phyloP scores from a whole-genome alignment of 2,329 filamentous ascomycete genomes.

The Tolypocladium tropicale region DNA sequence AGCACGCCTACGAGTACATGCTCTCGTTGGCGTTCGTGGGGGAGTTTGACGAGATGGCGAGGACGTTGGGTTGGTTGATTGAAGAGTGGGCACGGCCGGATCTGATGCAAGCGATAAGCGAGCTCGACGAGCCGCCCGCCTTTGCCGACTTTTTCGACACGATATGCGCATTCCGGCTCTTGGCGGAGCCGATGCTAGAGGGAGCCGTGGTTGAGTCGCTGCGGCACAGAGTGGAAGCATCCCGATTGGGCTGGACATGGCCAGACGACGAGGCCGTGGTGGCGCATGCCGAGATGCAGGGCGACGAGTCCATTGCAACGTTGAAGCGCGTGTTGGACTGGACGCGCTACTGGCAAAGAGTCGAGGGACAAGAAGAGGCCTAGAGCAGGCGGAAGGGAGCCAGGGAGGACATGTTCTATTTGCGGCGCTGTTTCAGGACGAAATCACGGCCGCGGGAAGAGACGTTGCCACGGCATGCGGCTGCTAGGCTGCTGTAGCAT shows the following conservation, averaged over 20 bases:
- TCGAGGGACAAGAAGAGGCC: too few relatives aligned
- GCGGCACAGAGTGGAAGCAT: slow-evolving; percentile 13
- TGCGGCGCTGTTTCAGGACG: background rate
- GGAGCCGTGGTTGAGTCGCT: slow-evolving; percentile 18
- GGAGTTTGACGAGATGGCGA: slow-evolving; percentile 47
- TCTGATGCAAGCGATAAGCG: slow-evolving; percentile 23
- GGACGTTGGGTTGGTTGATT: slow-evolving; percentile 49
- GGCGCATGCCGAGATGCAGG: slow-evolving; percentile 18
- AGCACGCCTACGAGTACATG: slow-evolving; percentile 48
- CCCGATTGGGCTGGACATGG: slow-evolving; percentile 23
- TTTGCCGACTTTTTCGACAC: slow-evolving; percentile 24
- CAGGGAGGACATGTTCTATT: background rate
- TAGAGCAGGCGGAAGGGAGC: background rate
- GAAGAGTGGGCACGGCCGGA: slow-evolving; percentile 28
- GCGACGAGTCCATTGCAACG: slow-evolving; percentile 13
- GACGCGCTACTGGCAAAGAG: background rate
- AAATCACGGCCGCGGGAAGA: background rate
- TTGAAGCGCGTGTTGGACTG: slow-evolving; percentile 15
- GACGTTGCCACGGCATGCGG: background rate
- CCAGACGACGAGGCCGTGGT: slow-evolving; percentile 25
- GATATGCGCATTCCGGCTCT: slow-evolving; percentile 37
- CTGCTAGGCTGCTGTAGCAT: background rate
- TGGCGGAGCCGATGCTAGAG: slow-evolving; percentile 32
- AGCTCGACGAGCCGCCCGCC: slow-evolving; percentile 21
- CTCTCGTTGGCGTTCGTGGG: slow-evolving; percentile 50